These are phyloP conservation scores for Syncephalastrum contaminatum DNA, from an alignment of 371 early-diverging fungal species.

Conservation along the genomic window DNA sequence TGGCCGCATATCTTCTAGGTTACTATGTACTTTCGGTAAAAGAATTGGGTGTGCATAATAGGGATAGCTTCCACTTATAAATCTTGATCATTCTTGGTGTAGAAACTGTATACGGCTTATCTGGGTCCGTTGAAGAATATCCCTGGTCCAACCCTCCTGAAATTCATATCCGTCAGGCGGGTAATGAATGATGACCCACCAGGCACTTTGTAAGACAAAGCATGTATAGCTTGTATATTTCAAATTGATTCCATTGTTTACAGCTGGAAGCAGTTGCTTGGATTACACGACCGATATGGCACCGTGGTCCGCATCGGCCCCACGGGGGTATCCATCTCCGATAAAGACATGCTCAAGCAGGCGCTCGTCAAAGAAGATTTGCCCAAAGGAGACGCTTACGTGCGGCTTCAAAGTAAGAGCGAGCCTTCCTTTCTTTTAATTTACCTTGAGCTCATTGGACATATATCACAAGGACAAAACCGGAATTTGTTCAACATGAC, in stretches of 20 bases:
- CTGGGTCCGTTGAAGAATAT: constrained; percentile 1
- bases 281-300: constrained; percentile 10
- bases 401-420: background rate
- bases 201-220: background rate
- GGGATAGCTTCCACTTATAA: no score
- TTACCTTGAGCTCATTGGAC: background rate
- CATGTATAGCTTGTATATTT: background rate
- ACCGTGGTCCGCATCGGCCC: constrained; percentile 11
- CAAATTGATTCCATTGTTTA: no score
- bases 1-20: no score
- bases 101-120: constrained; percentile 6
- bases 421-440: no score
- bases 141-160: background rate
- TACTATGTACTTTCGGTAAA: no score
- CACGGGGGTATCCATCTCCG: constrained; percentile 8
- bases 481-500: no score
- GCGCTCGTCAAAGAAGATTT: constrained; percentile 10
- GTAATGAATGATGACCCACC: background rate
- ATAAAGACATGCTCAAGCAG: constrained; percentile 24
- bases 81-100: no score
- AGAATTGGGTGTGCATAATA: no score
- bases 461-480: constrained; percentile 7
- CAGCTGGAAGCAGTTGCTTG: constrained; percentile 1
- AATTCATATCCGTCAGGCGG: background rate
- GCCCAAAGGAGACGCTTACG: constrained; percentile 4